Conservation (phyloP, 352 stramenopile genomes). For the Globisporangium spinosum region DNA sequence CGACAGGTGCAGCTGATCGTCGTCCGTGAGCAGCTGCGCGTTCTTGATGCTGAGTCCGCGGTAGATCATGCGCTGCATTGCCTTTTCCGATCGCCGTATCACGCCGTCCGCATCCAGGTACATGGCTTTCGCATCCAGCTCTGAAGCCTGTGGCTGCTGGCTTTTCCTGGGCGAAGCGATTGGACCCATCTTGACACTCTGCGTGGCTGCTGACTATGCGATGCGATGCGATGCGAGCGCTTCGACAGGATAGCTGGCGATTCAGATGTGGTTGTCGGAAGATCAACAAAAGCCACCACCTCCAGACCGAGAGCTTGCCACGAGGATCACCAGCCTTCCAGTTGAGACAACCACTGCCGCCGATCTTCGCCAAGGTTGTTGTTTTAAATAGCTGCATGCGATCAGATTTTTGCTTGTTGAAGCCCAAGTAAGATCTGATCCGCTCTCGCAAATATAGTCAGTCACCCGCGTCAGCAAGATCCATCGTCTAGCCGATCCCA, state of each 20-base stretch:
- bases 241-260: background rate
- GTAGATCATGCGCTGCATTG: conserved; percentile 33
- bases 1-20: conserved; percentile 31
- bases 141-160: background rate
- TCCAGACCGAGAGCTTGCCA: background rate
- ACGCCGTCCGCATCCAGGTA: conserved; percentile 34
- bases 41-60: conserved; percentile 35
- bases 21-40: conserved; percentile 16
- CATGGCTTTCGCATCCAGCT: conserved; percentile 20
- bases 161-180: conserved; percentile 4
- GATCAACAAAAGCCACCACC: background rate
- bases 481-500: background rate
- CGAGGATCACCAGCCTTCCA: background rate
- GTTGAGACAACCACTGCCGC: background rate
- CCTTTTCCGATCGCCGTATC: conserved; percentile 26
- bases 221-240: background rate
- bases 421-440: background rate
- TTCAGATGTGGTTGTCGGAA: background rate
- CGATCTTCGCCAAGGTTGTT: background rate
- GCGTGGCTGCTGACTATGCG: background rate
- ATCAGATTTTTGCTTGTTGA: background rate
- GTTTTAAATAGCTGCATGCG: background rate
- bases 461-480: background rate
- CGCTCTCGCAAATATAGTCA: background rate
- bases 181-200: background rate